A percentile compares a stretch with the other conserved stretches of the same genome.
Conservation (phyloP, 2,329 filamentous ascomycete genomes). For the Colletotrichum neosansevieriae region DNA sequence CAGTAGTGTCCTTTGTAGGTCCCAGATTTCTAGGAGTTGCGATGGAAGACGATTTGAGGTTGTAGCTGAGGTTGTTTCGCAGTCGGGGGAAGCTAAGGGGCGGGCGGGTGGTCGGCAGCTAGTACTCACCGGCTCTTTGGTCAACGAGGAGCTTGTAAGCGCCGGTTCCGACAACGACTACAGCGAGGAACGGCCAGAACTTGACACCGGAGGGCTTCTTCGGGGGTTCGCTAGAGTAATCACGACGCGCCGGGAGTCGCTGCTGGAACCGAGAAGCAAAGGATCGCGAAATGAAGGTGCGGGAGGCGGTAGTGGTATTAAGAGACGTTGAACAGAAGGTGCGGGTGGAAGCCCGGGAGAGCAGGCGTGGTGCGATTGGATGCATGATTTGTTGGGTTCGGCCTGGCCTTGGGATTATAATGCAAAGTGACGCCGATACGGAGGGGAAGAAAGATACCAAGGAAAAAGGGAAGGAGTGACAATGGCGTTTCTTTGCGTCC, state of each 20-base stretch:
- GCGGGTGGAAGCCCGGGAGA: too few relatives aligned
- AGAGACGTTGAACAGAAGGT: background rate
- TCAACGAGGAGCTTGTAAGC: conserved; percentile 65
- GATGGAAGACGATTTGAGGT: background rate
- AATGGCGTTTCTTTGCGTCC: too few relatives aligned
- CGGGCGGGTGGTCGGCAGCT: background rate
- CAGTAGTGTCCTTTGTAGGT: conserved; percentile 1
- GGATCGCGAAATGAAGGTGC: background rate
- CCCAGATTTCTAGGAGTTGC: background rate
- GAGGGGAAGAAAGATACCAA: too few relatives aligned
- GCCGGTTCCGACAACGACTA: conserved; percentile 61
- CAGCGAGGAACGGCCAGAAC: conserved; percentile 68
- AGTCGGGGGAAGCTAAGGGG: background rate
- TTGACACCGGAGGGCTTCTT: conserved; percentile 57
- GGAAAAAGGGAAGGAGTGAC: too few relatives aligned
- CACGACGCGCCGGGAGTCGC: conserved; percentile 43
- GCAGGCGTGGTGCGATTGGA: too few relatives aligned
- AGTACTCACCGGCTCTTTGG: conserved; percentile 59
- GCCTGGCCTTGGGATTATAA: too few relatives aligned
- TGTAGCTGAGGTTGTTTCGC: background rate
- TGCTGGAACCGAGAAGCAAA: conserved; percentile 11
- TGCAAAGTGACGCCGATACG: too few relatives aligned
- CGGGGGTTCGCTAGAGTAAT: conserved; percentile 58
- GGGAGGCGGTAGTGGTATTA: background rate
- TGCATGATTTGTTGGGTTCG: too few relatives aligned